Evolutionary conservation across 305 asterid species (phyloP).

Genomic region (Solanum chacoense): DNA sequence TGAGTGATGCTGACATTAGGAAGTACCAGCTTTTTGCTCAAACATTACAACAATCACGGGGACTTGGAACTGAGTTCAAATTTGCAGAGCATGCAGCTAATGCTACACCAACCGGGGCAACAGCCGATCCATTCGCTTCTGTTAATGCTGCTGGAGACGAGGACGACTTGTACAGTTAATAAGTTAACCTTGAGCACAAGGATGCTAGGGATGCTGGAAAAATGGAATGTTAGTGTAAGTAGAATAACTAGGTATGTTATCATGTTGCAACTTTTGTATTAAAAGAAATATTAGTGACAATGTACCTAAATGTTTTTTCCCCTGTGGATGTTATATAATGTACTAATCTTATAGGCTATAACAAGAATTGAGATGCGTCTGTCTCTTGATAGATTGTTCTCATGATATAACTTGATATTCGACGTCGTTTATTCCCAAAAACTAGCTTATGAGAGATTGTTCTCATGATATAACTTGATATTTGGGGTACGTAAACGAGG

Average conservation of each 20-base stretch:
- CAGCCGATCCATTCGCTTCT: conserved; percentile 27
- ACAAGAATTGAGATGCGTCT: background rate
- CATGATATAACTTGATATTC: background rate
- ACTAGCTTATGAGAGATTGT: background rate
- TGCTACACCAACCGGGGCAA: conserved; percentile 9
- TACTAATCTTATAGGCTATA: background rate
- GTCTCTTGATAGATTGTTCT: background rate
- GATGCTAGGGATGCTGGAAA: background rate
- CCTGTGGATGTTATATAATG: background rate
- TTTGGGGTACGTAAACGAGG: too few relatives aligned
- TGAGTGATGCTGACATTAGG: conserved; percentile 5
- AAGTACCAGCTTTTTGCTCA: background rate
- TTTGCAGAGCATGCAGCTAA: conserved; percentile 6
- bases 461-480: too few relatives aligned
- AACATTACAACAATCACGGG: conserved; percentile 5
- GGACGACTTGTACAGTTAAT: conserved; percentile 27
- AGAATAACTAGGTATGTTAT: background rate
- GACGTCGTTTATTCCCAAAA: background rate
- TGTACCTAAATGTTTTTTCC: background rate
- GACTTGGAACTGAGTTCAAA: background rate
- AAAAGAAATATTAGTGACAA: background rate
- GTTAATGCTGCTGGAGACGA: conserved; percentile 19
- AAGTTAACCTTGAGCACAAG: background rate
- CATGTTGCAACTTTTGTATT: background rate
- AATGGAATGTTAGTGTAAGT: background rate